phyloP scores from a whole-genome alignment of 352 stramenopile genomes.

The Hyaloperonospora brassicae region DNA sequence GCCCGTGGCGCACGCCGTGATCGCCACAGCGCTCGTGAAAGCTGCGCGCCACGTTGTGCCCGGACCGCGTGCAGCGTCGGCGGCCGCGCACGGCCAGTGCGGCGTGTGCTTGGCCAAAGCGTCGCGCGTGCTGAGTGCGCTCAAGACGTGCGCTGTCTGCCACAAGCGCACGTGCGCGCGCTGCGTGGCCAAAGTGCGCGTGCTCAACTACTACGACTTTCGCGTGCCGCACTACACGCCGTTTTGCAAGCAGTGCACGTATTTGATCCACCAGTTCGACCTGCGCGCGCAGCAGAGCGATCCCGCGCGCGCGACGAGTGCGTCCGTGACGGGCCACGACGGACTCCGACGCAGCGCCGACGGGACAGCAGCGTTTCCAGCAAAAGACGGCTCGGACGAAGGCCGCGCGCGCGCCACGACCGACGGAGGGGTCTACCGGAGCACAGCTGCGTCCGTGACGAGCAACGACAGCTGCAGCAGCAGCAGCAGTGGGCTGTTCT shows the following conservation, averaged over 20 bases:
- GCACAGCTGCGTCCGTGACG: conserved; percentile 7
- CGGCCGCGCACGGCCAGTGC: conserved; percentile 39
- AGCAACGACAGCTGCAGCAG: conserved; percentile 30
- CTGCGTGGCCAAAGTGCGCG: conserved; percentile 54
- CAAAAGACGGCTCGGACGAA: conserved; percentile 17
- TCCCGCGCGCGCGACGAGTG: conserved; percentile 6
- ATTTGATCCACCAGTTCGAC: conserved; percentile 51
- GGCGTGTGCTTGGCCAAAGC: conserved; percentile 57
- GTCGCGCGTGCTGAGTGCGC: conserved; percentile 42
- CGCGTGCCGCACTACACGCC: conserved; percentile 34
- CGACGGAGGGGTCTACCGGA: conserved; percentile 6
- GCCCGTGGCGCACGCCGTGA: conserved; percentile 38
- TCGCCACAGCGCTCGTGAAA: conserved; percentile 52
- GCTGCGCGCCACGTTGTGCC: conserved; percentile 28
- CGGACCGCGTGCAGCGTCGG: conserved; percentile 4
- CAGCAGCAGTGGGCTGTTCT: conserved; percentile 14
- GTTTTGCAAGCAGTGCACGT: conserved; percentile 69
- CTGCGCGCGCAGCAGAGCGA: conserved; percentile 42
- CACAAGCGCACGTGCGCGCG: conserved; percentile 51
- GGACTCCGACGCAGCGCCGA: no score
- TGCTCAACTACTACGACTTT: conserved; percentile 59
- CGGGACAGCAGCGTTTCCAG: no score
- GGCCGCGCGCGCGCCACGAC: conserved; percentile 18
- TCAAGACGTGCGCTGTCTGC: conserved; percentile 59
- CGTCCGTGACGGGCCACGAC: no score